Conservation (phyloP, 805 yeast species). For the Yamadazyma olivae region DNA sequence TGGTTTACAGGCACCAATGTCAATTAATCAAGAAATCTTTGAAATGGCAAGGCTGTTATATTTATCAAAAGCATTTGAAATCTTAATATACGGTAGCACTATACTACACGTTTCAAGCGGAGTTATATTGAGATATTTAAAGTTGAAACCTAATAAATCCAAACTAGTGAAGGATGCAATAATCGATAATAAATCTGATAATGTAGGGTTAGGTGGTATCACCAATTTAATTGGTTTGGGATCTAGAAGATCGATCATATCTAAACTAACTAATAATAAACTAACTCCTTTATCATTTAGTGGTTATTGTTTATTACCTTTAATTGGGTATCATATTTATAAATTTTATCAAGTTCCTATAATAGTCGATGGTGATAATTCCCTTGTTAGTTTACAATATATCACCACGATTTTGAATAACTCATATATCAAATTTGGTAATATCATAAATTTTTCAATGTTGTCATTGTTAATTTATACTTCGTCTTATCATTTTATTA, state of each 20-base stretch:
- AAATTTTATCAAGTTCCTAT: constrained; percentile 50
- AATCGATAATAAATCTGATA: constrained; percentile 28
- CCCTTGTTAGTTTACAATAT: constrained; percentile 51
- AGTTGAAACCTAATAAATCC: constrained; percentile 10
- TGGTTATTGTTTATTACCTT: constrained; percentile 52
- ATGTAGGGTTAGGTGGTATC: constrained; percentile 62
- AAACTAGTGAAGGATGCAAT: background rate
- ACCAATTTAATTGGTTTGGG: constrained; percentile 56
- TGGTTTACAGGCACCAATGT: constrained; percentile 39
- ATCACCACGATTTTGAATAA: constrained; percentile 21
- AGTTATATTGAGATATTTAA: constrained; percentile 37
- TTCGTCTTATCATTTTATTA: constrained; percentile 48
- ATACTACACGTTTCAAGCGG: constrained; percentile 55
- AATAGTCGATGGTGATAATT: constrained; percentile 62
- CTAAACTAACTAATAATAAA: constrained; percentile 39
- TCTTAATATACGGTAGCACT: constrained; percentile 44
- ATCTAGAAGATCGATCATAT: constrained; percentile 43
- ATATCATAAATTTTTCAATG: constrained; percentile 24
- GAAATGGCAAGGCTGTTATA: constrained; percentile 62
- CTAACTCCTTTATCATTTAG: constrained; percentile 55
- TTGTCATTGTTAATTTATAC: constrained; percentile 9
- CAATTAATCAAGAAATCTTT: constrained; percentile 49
- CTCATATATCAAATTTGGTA: constrained; percentile 18
- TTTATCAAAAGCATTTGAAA: constrained; percentile 52
- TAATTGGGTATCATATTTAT: constrained; percentile 44